phyloP scores from a whole-genome alignment of 306 rosid species.

The Amphicarpaea edgeworthii region DNA sequence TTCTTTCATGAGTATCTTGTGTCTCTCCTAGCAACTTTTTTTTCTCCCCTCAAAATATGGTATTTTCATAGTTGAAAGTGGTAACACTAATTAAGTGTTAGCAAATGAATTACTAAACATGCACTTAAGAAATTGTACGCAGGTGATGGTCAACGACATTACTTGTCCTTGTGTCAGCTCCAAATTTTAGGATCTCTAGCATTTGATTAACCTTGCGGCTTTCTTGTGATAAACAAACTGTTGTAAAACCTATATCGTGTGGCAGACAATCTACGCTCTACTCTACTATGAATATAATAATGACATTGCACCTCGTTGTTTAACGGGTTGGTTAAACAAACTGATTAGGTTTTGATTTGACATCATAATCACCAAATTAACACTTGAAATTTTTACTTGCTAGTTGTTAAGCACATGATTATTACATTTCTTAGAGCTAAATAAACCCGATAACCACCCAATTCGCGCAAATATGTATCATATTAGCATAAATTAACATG shows the following conservation, averaged over 20 bases:
- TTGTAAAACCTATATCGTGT: background rate
- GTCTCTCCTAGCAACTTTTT: conserved; percentile 6
- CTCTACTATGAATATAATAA: too few relatives aligned
- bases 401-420: conserved; percentile 30
- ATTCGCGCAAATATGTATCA: conserved; percentile 11
- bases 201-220: background rate
- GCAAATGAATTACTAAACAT: too few relatives aligned
- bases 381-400: conserved; percentile 19
- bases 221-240: background rate
- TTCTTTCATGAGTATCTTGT: conserved; percentile 24
- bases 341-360: conserved; percentile 45
- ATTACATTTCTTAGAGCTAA: conserved; percentile 34
- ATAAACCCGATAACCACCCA: conserved; percentile 30
- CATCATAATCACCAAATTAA: conserved; percentile 42
- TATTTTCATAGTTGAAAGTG: too few relatives aligned
- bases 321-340: conserved; percentile 32
- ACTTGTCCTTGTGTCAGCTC: background rate
- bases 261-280: background rate
- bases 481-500: conserved; percentile 18
- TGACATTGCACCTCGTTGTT: background rate
- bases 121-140: background rate
- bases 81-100: too few relatives aligned
- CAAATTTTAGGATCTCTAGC: too few relatives aligned
- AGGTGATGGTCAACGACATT: conserved; percentile 25
- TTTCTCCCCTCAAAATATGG: too few relatives aligned